A percentile compares a stretch with the other conserved stretches of the same genome.
phyloP scores from a whole-genome alignment of 2,329 filamentous ascomycete species.

The Colletotrichum camelliae region DNA sequence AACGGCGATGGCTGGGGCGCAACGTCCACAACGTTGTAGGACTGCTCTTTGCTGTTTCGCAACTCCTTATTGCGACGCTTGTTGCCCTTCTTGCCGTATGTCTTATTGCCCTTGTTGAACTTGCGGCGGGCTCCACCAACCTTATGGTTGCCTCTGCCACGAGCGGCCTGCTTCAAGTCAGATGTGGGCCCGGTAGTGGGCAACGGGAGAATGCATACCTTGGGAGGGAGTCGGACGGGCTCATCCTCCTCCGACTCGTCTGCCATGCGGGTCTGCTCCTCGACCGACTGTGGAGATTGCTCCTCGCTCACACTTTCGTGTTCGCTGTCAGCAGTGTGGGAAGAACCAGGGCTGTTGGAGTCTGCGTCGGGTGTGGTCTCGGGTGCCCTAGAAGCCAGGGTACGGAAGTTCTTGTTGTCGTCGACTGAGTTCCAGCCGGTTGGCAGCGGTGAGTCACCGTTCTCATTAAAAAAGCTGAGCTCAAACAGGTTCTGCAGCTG shows the following conservation, averaged over 20 bases:
- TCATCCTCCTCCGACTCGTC: conserved; percentile 66
- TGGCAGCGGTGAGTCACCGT: conserved; percentile 63
- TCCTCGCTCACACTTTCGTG: conserved; percentile 61
- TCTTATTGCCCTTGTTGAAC: conserved; percentile 51
- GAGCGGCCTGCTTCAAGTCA: conserved; percentile 17
- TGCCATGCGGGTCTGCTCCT: conserved; percentile 57
- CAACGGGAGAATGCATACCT: conserved; percentile 33
- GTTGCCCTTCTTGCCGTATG: conserved; percentile 54
- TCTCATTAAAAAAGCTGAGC: conserved; percentile 68
- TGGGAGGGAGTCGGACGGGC: conserved; percentile 31
- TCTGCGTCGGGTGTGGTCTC: conserved; percentile 45
- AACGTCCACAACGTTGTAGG: conserved; percentile 30
- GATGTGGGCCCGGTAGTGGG: not conserved
- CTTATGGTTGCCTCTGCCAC: conserved; percentile 14
- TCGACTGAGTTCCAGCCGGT: conserved; percentile 72
- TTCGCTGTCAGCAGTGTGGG: conserved; percentile 52
- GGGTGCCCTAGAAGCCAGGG: conserved; percentile 50
- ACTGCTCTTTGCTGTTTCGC: conserved; percentile 40
- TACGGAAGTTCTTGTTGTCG: conserved; percentile 63
- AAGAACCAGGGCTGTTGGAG: conserved; percentile 51
- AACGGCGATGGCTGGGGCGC: conserved; percentile 22
- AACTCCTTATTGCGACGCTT: conserved; percentile 52
- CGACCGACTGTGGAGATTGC: conserved; percentile 31
- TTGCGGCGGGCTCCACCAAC: conserved; percentile 44
- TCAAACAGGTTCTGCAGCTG: conserved; percentile 77